Conservation (phyloP, 352 stramenopile genomes). For the Phytophthora parvispora region DNA sequence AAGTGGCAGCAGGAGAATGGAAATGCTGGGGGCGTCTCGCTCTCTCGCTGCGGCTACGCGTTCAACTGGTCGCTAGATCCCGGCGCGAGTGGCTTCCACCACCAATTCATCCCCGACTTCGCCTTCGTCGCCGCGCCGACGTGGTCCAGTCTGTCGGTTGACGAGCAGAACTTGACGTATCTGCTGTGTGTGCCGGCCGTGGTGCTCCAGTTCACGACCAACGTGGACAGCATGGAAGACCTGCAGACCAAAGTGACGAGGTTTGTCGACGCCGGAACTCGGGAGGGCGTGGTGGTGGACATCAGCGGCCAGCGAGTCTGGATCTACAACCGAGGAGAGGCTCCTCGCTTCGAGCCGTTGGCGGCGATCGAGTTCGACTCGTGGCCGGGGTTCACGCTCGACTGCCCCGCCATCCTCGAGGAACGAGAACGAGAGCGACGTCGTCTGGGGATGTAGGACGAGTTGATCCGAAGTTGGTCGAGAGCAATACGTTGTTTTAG, state of each 20-base stretch:
- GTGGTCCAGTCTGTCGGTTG: not conserved
- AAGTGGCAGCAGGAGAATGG: not conserved
- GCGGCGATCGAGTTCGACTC: conserved; percentile 38
- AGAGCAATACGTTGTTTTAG: too few relatives aligned
- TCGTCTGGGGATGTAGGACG: not conserved
- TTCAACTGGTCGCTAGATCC: not conserved
- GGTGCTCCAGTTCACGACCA: not conserved
- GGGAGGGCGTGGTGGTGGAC: conserved; percentile 34
- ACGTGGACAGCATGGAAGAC: not conserved
- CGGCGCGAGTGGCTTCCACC: not conserved
- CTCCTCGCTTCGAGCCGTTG: conserved; percentile 22
- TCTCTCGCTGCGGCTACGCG: not conserved
- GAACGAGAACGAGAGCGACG: not conserved
- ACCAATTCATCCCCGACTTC: conserved; percentile 7
- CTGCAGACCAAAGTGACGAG: conserved; percentile 11
- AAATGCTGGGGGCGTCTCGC: not conserved
- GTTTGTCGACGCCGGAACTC: conserved; percentile 35
- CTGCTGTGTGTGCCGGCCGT: conserved; percentile 2
- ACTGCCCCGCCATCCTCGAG: conserved; percentile 11
- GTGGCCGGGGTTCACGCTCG: conserved; percentile 41
- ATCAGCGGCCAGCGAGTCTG: conserved; percentile 27
- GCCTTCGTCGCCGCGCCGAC: conserved; percentile 3
- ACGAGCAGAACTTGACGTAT: conserved; percentile 6
- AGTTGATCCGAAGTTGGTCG: too few relatives aligned
- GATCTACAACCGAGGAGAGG: conserved; percentile 33